Conservation (phyloP, 805 yeast species). For the Lipomyces kockii region DNA sequence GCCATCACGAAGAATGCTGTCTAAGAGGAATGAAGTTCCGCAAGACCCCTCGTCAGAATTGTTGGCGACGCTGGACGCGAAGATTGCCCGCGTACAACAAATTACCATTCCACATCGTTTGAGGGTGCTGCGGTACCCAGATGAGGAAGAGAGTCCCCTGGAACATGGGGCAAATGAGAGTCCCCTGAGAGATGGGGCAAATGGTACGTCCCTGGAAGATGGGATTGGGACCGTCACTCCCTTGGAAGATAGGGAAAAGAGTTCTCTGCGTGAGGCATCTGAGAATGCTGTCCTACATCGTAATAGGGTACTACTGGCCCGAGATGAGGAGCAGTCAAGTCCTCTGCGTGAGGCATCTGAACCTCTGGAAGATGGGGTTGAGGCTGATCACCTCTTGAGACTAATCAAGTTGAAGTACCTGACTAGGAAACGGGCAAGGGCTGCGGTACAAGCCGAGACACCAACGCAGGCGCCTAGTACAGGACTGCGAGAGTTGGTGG, state of each 20-base stretch:
- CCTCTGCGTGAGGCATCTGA: no score
- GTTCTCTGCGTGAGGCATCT: no score
- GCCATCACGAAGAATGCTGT: constrained; percentile 1
- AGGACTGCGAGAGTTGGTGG: no score
- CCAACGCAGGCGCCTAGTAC: no score
- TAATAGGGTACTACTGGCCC: no score
- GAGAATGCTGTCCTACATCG: no score
- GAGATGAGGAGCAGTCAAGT: no score
- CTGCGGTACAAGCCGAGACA: no score
- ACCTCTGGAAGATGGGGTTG: not conserved
- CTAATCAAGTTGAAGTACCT: no score
- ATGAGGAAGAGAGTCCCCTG: not conserved
- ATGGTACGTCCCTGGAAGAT: not conserved
- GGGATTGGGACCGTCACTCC: no score
- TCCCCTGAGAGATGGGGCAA: not conserved
- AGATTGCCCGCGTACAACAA: constrained; percentile 6
- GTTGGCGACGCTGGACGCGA: constrained; percentile 3
- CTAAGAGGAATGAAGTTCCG: not conserved
- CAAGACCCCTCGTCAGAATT: not conserved
- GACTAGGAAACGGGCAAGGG: no score
- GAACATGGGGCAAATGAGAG: not conserved
- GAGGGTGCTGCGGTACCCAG: constrained; percentile 4
- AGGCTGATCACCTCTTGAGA: constrained; percentile 2
- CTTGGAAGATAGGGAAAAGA: no score
- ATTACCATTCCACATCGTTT: not conserved